Conservation (phyloP, 1,284 basidiomycete genomes). For the Xanthoconium separans region DNA sequence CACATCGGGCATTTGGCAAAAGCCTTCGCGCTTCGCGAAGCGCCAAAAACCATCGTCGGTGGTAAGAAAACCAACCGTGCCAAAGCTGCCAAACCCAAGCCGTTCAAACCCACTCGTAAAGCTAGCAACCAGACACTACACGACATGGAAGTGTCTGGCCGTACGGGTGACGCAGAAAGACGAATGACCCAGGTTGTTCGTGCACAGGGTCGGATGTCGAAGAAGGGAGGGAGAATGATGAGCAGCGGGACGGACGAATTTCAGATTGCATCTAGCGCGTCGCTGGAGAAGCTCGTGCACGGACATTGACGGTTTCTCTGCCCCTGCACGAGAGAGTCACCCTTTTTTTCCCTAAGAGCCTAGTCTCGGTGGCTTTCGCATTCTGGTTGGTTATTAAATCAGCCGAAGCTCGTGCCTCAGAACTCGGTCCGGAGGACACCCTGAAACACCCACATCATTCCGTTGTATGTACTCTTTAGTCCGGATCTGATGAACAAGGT, state of each 20-base stretch:
- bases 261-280: slow-evolving; percentile 72
- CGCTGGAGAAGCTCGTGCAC: slow-evolving; percentile 65
- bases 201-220: slow-evolving; percentile 78
- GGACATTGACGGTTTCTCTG: slow-evolving; percentile 9
- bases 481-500: background rate
- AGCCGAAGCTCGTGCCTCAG: background rate
- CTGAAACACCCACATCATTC: background rate
- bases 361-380: background rate
- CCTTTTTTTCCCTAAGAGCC: background rate
- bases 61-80: slow-evolving; percentile 25
- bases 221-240: slow-evolving; percentile 78
- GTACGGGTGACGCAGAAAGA: slow-evolving; percentile 51
- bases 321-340: background rate
- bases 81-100: slow-evolving; percentile 36
- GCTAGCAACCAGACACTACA: slow-evolving; percentile 23
- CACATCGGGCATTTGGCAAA: slow-evolving; percentile 98
- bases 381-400: background rate
- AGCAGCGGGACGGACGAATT: slow-evolving; percentile 78
- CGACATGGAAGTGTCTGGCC: slow-evolving; percentile 36
- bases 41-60: slow-evolving; percentile 69
- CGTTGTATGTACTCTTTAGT: background rate
- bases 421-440: background rate
- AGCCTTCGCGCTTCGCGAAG: slow-evolving; percentile 92
- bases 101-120: slow-evolving; percentile 10
- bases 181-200: slow-evolving; percentile 90